A percentile compares a stretch with the other conserved stretches of the same genome.
Evolutionary conservation across 495 filamentous ascomycete species (phyloP).

Genomic region (Pyrenula massariospora): DNA sequence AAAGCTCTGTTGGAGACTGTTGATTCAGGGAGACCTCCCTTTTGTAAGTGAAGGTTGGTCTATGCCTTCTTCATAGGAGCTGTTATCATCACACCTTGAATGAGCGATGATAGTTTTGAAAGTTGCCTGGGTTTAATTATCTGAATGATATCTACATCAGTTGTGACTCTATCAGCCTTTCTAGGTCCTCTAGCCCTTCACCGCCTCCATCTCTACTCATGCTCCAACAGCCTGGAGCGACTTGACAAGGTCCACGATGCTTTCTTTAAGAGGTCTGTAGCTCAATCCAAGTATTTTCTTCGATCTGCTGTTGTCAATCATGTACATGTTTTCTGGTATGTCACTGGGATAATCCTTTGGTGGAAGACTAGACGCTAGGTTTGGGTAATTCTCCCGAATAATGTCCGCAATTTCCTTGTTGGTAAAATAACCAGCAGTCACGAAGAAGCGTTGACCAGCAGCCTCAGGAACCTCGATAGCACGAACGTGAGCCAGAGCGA

Average conservation of each 20-base stretch:
- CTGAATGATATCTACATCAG: too few relatives aligned
- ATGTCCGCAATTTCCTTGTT: constrained; percentile 56
- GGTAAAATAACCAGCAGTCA: constrained; percentile 48
- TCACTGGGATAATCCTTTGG: constrained; percentile 29
- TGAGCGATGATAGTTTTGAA: too few relatives aligned
- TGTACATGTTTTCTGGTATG: constrained; percentile 25
- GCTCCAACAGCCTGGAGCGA: constrained; percentile 37
- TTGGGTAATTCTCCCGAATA: constrained; percentile 52
- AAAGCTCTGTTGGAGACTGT: too few relatives aligned
- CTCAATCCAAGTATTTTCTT: constrained; percentile 46
- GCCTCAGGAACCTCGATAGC: constrained; percentile 58
- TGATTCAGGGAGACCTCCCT: too few relatives aligned
- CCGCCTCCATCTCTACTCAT: constrained; percentile 2
- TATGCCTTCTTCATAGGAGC: too few relatives aligned
- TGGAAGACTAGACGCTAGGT: constrained; percentile 50
- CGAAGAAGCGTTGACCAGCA: constrained; percentile 59
- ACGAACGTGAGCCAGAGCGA: constrained; percentile 59
- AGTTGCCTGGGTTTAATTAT: too few relatives aligned
- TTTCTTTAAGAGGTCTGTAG: constrained; percentile 41
- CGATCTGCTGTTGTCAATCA: constrained; percentile 40
- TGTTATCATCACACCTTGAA: too few relatives aligned
- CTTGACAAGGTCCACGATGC: constrained; percentile 43
- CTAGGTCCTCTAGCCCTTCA: too few relatives aligned
- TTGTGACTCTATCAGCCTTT: neutral
- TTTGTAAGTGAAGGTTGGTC: too few relatives aligned